phyloP scores from a whole-genome alignment of 768 basidiomycete genomes.

The Mycena filopes region DNA sequence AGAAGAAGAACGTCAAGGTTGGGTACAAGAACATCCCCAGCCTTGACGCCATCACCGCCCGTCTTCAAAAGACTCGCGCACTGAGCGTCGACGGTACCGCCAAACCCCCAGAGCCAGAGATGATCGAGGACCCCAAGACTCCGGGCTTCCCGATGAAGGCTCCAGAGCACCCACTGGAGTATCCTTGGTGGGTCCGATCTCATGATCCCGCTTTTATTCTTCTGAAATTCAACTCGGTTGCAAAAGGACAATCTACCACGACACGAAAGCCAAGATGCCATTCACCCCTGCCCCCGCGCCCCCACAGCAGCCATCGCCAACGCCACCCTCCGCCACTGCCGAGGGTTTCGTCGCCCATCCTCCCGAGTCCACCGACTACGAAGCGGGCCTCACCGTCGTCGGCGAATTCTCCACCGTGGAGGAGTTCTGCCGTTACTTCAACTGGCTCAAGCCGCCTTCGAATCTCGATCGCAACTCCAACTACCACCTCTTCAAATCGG shows the following conservation, averaged over 20 bases:
- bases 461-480: slow-evolving; percentile 90
- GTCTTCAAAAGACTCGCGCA: slow-evolving; percentile 75
- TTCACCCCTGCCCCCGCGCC: slow-evolving; percentile 58
- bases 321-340: slow-evolving; percentile 38
- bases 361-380: slow-evolving; percentile 80
- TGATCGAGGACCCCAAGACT: slow-evolving; percentile 86
- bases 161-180: slow-evolving; percentile 88
- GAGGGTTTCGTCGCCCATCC: slow-evolving; percentile 48
- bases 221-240: neutral
- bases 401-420: slow-evolving; percentile 94
- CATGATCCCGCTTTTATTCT: neutral
- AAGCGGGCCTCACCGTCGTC: slow-evolving; percentile 86
- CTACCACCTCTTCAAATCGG: slow-evolving; percentile 94
- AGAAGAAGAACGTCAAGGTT: slow-evolving; percentile 51
- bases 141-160: slow-evolving; percentile 76
- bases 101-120: slow-evolving; percentile 80
- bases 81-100: slow-evolving; percentile 73
- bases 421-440: slow-evolving; percentile 90
- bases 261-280: slow-evolving; percentile 80
- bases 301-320: slow-evolving; percentile 27
- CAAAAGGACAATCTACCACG: slow-evolving; percentile 92
- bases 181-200: slow-evolving; percentile 71
- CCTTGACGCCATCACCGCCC: slow-evolving; percentile 86
- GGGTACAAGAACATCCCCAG: slow-evolving; percentile 92
- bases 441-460: slow-evolving; percentile 93